Percentiles rank a stretch among this genome's conserved stretches.
Evolutionary conservation across 331 rosid species (phyloP).

Genomic region (Acacia pycnantha): DNA sequence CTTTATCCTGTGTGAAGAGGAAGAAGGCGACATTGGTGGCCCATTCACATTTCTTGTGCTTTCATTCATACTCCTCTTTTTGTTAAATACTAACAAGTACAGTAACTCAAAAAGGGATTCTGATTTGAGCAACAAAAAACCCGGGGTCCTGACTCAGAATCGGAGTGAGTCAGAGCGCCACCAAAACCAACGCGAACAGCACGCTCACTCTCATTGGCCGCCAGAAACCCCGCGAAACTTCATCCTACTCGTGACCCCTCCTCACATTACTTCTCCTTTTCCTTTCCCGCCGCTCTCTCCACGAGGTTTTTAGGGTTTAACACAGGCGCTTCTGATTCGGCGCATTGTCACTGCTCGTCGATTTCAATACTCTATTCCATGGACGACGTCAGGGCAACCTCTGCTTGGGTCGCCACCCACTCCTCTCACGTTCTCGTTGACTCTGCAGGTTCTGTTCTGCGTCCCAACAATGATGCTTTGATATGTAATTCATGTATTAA

Average conservation of each 20-base stretch:
- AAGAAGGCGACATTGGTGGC: constrained; percentile 26
- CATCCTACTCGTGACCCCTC: not conserved
- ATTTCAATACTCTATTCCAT: constrained; percentile 45
- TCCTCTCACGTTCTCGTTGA: constrained; percentile 86
- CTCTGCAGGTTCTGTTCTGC: constrained; percentile 55
- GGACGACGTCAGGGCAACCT: constrained; percentile 83
- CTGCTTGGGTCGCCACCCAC: constrained; percentile 90
- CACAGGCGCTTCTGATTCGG: not conserved
- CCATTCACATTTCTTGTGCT: not conserved
- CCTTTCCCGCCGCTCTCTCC: not conserved
- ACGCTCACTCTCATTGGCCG: not conserved
- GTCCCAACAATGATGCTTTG: not conserved
- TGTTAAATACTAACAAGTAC: not conserved
- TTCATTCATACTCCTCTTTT: not conserved
- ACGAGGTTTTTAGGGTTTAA: constrained; percentile 39
- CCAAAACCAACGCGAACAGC: not conserved
- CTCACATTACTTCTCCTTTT: not conserved
- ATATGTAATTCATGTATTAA: no score
- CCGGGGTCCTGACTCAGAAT: not conserved
- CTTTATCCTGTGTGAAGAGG: not conserved
- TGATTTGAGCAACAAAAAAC: no score
- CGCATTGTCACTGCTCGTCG: constrained; percentile 26
- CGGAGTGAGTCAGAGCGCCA: constrained; percentile 1
- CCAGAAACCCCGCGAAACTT: constrained; percentile 65
- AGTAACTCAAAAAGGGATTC: not conserved